phyloP scores from a whole-genome alignment of 2,329 filamentous ascomycete species.

The Aspergillus fructus region DNA sequence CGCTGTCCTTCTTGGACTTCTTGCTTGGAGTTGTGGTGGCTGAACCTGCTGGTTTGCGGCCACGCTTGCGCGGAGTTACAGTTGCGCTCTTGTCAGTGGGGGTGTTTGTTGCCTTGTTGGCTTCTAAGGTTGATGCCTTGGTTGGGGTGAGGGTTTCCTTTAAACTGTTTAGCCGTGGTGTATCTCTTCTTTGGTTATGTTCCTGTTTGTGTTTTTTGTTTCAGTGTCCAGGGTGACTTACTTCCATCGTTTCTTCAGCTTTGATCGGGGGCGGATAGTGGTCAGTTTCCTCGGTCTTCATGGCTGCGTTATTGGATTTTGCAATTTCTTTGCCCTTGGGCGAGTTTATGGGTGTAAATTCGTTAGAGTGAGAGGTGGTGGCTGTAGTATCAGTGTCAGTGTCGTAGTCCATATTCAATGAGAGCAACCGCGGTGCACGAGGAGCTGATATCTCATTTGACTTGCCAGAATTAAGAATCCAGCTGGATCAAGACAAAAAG shows the following conservation, averaged over 20 bases:
- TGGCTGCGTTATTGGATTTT: background rate
- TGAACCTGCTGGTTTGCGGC: slow-evolving; percentile 17
- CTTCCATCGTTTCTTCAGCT: background rate
- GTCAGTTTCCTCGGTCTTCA: background rate
- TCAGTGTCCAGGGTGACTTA: background rate
- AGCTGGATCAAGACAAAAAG: background rate
- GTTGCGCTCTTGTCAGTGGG: background rate
- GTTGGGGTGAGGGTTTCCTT: background rate
- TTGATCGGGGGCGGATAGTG: background rate
- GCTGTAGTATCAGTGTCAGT: background rate
- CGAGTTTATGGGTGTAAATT: slow-evolving; percentile 10
- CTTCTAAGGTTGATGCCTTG: background rate
- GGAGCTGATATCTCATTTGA: no score
- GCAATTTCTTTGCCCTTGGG: background rate
- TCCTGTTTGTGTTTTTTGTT: background rate
- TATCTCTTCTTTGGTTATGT: background rate
- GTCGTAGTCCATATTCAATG: background rate
- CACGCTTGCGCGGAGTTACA: slow-evolving; percentile 22
- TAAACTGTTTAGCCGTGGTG: background rate
- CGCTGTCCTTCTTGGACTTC: slow-evolving; percentile 11
- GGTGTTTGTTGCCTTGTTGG: background rate
- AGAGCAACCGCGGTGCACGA: no score
- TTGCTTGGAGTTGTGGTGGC: slow-evolving; percentile 12
- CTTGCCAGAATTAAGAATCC: background rate
- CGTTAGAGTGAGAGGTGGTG: background rate